Percentiles rank a stretch among this genome's conserved stretches.
Conservation (phyloP, 805 yeast genomes). For the Saccharomycopsis fermentans region DNA sequence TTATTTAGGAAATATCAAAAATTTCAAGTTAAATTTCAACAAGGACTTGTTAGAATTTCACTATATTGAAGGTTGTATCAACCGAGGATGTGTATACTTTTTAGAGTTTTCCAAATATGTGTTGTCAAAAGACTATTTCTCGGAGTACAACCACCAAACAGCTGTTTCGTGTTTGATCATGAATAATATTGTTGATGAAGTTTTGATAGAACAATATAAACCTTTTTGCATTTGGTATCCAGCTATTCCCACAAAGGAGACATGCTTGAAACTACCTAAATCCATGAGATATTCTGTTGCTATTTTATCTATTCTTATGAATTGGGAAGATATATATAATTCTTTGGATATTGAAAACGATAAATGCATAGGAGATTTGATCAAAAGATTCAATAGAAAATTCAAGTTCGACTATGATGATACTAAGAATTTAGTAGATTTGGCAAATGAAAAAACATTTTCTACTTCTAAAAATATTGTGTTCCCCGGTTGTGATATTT, state of each 20-base stretch:
- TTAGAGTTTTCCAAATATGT: background rate
- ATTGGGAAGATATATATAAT: background rate
- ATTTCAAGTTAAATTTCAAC: background rate
- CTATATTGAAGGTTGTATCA: background rate
- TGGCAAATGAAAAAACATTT: background rate
- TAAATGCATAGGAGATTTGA: background rate
- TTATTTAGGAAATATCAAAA: background rate
- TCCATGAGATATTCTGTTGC: background rate
- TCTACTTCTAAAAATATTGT: background rate
- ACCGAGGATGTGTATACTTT: background rate
- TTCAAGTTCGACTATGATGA: background rate
- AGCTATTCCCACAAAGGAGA: background rate
- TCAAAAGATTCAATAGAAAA: background rate
- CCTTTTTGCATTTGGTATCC: background rate
- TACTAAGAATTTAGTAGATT: background rate
- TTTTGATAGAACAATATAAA: background rate
- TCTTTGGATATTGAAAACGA: background rate
- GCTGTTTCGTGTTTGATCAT: background rate
- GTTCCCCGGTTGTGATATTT: background rate
- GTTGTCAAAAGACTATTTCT: background rate
- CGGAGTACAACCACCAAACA: background rate
- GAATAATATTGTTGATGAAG: background rate
- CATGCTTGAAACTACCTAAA: background rate
- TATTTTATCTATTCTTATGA: background rate
- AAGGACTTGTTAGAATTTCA: background rate